Conservation (phyloP, 2,329 filamentous ascomycete species). For the Fusarium continuum region DNA sequence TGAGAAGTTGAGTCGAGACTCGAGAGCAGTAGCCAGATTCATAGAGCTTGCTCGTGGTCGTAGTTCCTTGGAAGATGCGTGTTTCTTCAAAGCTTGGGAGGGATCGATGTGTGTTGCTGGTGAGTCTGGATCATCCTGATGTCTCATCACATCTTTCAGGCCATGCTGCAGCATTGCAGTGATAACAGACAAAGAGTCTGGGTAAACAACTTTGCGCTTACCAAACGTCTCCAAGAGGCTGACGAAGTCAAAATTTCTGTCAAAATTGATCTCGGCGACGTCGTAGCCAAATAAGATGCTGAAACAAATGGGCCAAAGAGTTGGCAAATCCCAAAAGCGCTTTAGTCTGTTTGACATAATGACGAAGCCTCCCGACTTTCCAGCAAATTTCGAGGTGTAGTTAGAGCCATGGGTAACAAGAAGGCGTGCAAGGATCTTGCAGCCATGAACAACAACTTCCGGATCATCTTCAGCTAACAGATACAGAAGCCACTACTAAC, state of each 20-base stretch:
- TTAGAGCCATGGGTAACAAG: conserved; percentile 81
- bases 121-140: conserved; percentile 68
- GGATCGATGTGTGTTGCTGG: conserved; percentile 47
- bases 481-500: conserved; percentile 82
- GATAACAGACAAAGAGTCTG: conserved; percentile 82
- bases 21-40: conserved; percentile 70
- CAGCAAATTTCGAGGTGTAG: conserved; percentile 85
- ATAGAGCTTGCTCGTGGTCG: conserved; percentile 67
- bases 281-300: conserved; percentile 88
- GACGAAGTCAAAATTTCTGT: conserved; percentile 76
- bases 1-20: conserved; percentile 52
- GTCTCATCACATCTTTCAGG: conserved; percentile 73
- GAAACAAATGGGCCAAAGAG: conserved; percentile 88
- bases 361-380: conserved; percentile 85
- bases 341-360: conserved; percentile 85
- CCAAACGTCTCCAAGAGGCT: conserved; percentile 79
- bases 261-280: conserved; percentile 76
- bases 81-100: conserved; percentile 14
- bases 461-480: conserved; percentile 87
- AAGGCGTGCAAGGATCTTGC: conserved; percentile 84
- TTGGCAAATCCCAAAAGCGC: conserved; percentile 87
- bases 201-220: conserved; percentile 73
- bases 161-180: conserved; percentile 89
- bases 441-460: conserved; percentile 81
- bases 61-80: conserved; percentile 24